Evolutionary conservation across 371 early-diverging fungal genomes (phyloP), one percentile per base, ranked within the genome.

Genomic region (Mucor mucedo): DNA sequence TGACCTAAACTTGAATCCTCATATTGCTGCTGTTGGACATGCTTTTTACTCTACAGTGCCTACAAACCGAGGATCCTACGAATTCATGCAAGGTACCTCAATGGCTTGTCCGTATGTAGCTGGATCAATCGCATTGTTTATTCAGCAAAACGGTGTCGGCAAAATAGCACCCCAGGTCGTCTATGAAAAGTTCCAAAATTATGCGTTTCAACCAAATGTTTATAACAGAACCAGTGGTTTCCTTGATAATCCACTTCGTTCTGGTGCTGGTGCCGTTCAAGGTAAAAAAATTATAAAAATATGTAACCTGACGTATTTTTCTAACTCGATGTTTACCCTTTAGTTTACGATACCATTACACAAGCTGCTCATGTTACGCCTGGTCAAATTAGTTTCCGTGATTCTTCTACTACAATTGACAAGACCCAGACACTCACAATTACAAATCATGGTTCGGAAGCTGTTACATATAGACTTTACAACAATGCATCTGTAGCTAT

Each of bases 251-350:
- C 70, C 76, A 35, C 62, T 73, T 40, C 57, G 69, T 10, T 86
- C 90, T 69, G 93, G 93, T 27, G 82, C 90, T 39, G 93, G 93
- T 30, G 70, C 91, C 14, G 72, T 93, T 52, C 82, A 92, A 66
- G 57, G 57, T 57, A 32, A 35, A 16, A 21, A 21, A 21, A 21
- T 21, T 21, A 21, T 21, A 21, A 21, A 21, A 21, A 1, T 21
- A 21, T 28, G 29, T 6, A 28, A 27, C 6, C 9, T 2, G 27
- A 14, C 21, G 2, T 1, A 21, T 48, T 28, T 28, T 21, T 48
- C 2, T 28, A 28, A 28, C 10, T 2, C 5, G n/a, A 44, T n/a
- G 5, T 27, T 40, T 40, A 40, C 27, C 40, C 33, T 30, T 55
- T 13, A 59, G 72, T 86, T 38, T 74, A 78, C 67, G 70, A 82